A percentile compares a stretch with the other conserved stretches of the same genome.
These are phyloP conservation scores for Lignosus rhinocerotis DNA, from an alignment of 1,284 basidiomycete genomes.

Conservation along the genomic window DNA sequence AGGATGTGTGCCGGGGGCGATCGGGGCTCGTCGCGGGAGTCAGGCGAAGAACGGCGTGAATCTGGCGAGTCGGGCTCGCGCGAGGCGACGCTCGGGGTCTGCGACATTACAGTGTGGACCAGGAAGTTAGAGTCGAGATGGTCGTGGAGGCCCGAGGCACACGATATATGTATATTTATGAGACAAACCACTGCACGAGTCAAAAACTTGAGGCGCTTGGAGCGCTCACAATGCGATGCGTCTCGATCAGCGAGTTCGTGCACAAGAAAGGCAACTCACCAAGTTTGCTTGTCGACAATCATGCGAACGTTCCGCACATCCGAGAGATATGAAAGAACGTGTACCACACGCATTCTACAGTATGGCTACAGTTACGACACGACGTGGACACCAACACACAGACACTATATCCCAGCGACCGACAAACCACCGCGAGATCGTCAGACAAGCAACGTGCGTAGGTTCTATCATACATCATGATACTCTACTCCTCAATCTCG, in stretches of 20 bases:
- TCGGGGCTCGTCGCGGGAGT: conserved; percentile 19
- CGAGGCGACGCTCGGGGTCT: background rate
- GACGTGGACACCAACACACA: conserved; percentile 9
- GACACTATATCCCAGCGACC: conserved; percentile 7
- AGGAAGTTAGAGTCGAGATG: background rate
- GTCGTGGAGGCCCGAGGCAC: background rate
- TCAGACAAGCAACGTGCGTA: background rate
- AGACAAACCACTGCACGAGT: background rate
- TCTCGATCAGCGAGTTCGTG: conserved; percentile 1
- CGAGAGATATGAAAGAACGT: conserved; percentile 16
- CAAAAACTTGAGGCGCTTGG: conserved; percentile 6
- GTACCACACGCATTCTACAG: conserved; percentile 17
- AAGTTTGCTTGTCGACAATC: conserved; percentile 13
- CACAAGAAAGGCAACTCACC: conserved; percentile 11
- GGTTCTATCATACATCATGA: conserved; percentile 14
- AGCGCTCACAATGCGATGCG: background rate
- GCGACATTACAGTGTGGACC: conserved; percentile 2
- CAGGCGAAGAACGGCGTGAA: conserved; percentile 9
- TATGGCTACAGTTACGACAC: conserved; percentile 20
- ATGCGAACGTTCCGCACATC: background rate
- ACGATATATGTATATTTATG: background rate
- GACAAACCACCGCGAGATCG: conserved; percentile 8
- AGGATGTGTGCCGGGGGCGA: conserved; percentile 47
- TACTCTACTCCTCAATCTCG: conserved; percentile 62
- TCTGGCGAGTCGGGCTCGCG: background rate